A percentile compares a stretch with the other conserved stretches of the same genome.
Evolutionary conservation across 2,329 filamentous ascomycete genomes (phyloP).

Genomic region (Chrysoporthe deuterocubensis): DNA sequence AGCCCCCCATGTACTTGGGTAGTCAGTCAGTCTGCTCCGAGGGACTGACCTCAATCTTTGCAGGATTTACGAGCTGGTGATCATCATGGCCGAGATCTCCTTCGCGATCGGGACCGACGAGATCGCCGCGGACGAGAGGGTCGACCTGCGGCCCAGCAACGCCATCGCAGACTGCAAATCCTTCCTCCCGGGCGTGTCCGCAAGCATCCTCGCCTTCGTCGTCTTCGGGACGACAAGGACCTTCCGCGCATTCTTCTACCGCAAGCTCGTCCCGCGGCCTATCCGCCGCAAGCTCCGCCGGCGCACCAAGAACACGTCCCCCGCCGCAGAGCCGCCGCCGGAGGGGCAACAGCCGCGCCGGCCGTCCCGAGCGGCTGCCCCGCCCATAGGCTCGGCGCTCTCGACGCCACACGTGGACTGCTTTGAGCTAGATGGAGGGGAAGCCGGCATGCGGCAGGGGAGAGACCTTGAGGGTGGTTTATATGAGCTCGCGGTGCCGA

Average conservation of each 20-base stretch:
- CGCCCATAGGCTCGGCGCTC: slow-evolving; percentile 7
- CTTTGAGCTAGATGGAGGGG: slow-evolving; percentile 20
- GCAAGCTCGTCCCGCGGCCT: slow-evolving; percentile 31
- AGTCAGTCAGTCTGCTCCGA: too few species aligned
- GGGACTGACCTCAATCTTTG: background rate
- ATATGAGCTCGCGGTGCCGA: slow-evolving; percentile 12
- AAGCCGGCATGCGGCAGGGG: slow-evolving; percentile 4
- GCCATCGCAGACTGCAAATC: slow-evolving; percentile 39
- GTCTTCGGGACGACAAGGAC: slow-evolving; percentile 48
- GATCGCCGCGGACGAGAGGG: slow-evolving; percentile 34
- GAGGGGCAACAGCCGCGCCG: background rate
- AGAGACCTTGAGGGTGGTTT: background rate
- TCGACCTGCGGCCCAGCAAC: slow-evolving; percentile 38
- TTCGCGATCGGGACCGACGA: slow-evolving; percentile 38
- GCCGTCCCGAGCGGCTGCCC: background rate
- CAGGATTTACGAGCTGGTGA: slow-evolving; percentile 43
- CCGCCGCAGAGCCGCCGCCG: background rate
- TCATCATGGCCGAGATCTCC: slow-evolving; percentile 43
- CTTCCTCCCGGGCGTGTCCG: slow-evolving; percentile 45
- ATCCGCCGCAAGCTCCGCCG: slow-evolving; percentile 24
- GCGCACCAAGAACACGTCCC: background rate
- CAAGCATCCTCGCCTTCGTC: slow-evolving; percentile 42
- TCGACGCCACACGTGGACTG: slow-evolving; percentile 1
- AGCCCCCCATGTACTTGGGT: slow-evolving; percentile 17
- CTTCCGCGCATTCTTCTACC: slow-evolving; percentile 37